Evolutionary conservation across 2,329 filamentous ascomycete genomes (phyloP).

Genomic region (Nemania serpens): DNA sequence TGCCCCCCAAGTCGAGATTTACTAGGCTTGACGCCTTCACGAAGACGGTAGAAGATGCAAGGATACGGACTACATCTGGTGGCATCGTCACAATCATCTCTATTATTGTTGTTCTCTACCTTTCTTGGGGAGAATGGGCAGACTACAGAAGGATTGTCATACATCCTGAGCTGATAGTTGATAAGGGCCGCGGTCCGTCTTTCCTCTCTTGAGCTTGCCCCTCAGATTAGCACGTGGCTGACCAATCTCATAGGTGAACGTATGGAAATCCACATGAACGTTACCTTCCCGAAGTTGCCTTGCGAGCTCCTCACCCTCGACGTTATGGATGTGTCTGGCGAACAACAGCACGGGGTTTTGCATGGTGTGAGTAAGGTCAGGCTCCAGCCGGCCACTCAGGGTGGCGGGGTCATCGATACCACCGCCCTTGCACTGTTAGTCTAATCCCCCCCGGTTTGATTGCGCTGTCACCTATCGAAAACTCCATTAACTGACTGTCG

Average conservation of each 20-base stretch:
- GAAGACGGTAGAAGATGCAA: constrained; percentile 97
- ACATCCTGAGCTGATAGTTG: constrained; percentile 90
- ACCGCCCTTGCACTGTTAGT: constrained; percentile 70
- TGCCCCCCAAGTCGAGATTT: constrained; percentile 92
- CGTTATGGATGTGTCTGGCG: constrained; percentile 98
- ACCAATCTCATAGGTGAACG: constrained; percentile 68
- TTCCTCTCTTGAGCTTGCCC: not conserved
- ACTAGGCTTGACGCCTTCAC: constrained; percentile 98
- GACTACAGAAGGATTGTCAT: constrained; percentile 88
- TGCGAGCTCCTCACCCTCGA: constrained; percentile 96
- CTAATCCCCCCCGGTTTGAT: not conserved
- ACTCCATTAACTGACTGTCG: constrained; percentile 19
- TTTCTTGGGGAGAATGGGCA: constrained; percentile 93
- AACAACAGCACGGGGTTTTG: constrained; percentile 92
- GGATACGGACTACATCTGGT: constrained; percentile 92
- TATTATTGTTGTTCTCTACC: constrained; percentile 82
- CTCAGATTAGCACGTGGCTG: constrained; percentile 2
- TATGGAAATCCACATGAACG: constrained; percentile 99
- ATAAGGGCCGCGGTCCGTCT: constrained; percentile 84
- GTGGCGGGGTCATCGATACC: constrained; percentile 74
- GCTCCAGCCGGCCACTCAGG: constrained; percentile 71
- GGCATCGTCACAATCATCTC: constrained; percentile 94
- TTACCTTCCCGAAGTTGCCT: constrained; percentile 90
- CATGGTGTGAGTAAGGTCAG: constrained; percentile 93
- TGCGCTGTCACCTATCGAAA: not conserved